Conservation (phyloP, 495 filamentous ascomycete species). For the Tuber calosporum region DNA sequence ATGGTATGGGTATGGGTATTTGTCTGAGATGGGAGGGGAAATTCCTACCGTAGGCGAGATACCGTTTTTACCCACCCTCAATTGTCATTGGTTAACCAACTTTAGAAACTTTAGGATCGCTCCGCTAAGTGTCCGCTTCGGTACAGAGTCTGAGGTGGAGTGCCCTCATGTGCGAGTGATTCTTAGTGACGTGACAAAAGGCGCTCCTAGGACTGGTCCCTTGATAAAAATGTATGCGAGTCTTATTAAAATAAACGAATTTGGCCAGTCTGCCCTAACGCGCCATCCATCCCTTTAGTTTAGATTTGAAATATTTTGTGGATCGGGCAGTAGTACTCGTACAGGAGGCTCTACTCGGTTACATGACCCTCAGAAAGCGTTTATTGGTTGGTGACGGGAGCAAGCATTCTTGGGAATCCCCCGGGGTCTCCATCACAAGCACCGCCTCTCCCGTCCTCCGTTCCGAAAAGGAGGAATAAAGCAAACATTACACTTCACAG, state of each 20-base stretch:
- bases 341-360: not conserved
- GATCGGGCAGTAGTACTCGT: not conserved
- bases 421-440: not conserved
- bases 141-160: not conserved
- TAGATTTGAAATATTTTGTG: not conserved
- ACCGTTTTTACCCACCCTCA: not conserved
- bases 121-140: too few species aligned
- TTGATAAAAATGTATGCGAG: not conserved
- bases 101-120: too few species aligned
- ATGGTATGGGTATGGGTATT: not conserved
- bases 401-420: not conserved
- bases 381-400: not conserved
- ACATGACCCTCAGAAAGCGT: not conserved
- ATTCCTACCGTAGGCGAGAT: not conserved
- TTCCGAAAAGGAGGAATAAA: not conserved
- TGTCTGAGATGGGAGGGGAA: not conserved
- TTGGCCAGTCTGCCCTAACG: not conserved
- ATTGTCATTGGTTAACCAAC: not conserved
- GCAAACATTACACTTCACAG: not conserved
- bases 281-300: not conserved
- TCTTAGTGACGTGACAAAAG: not conserved
- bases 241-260: not conserved
- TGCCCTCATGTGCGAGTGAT: not conserved
- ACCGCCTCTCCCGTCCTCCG: not conserved
- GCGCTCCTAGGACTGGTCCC: not conserved